Percentiles rank a stretch among this genome's conserved stretches.
phyloP scores from a whole-genome alignment of 164 flowering plant species.

The Protea cynaroides region DNA sequence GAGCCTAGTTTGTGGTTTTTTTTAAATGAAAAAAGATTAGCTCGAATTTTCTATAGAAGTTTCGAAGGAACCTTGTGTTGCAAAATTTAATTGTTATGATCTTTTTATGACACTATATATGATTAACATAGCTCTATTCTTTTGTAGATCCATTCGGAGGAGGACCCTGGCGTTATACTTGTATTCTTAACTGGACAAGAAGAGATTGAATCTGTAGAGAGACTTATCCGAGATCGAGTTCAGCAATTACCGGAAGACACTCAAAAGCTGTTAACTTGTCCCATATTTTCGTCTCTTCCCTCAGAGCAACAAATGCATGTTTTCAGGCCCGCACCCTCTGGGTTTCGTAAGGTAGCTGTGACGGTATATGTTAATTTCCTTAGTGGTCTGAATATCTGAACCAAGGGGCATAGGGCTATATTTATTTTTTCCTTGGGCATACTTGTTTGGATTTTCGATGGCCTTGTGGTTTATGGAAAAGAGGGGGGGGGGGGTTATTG shows the following conservation, averaged over 20 bases:
- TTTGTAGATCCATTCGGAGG: constrained; percentile 79
- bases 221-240: constrained; percentile 52
- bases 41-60: neutral
- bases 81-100: neutral
- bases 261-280: constrained; percentile 46
- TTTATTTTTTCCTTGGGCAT: neutral
- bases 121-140: neutral
- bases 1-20: neutral
- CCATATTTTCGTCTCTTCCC: constrained; percentile 90
- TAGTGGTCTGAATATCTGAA: neutral
- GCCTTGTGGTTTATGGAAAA: no score
- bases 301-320: constrained; percentile 84
- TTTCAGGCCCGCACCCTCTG: constrained; percentile 71
- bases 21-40: neutral
- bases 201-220: constrained; percentile 90
- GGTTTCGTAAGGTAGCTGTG: constrained; percentile 69
- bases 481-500: no score
- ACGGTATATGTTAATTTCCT: neutral
- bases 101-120: neutral
- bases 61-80: neutral
- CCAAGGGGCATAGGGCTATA: neutral
- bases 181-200: constrained; percentile 97
- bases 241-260: constrained; percentile 49
- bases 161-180: constrained; percentile 87
- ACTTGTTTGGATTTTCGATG: no score